phyloP scores from a whole-genome alignment of 2,329 filamentous ascomycete genomes.

The Hypoxylon sp. region DNA sequence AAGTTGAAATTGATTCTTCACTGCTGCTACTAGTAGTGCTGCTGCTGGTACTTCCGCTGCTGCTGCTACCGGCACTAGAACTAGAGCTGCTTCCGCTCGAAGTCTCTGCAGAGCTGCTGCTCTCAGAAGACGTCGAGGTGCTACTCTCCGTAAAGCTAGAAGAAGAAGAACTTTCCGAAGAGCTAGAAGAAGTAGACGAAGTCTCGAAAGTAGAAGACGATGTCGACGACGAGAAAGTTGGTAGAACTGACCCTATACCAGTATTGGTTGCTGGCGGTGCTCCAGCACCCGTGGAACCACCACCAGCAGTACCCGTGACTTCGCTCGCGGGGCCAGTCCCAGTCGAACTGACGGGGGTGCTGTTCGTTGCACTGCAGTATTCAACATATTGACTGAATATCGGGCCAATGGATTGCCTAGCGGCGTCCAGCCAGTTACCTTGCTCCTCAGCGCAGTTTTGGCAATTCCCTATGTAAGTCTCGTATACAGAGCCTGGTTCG shows the following conservation, averaged over 20 bases:
- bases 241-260: slow-evolving; percentile 22
- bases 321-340: slow-evolving; percentile 29
- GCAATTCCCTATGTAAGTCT: slow-evolving; percentile 57
- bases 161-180: slow-evolving; percentile 22
- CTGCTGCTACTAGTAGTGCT: slow-evolving; percentile 17
- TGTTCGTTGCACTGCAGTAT: slow-evolving; percentile 59
- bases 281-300: slow-evolving; percentile 41
- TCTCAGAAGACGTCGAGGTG: slow-evolving; percentile 19
- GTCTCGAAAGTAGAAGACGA: slow-evolving; percentile 27
- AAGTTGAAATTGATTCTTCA: slow-evolving; percentile 25
- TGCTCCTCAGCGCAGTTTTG: slow-evolving; percentile 58
- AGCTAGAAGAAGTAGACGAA: slow-evolving; percentile 18
- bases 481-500: slow-evolving; percentile 59
- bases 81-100: slow-evolving; percentile 17
- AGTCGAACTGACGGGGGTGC: slow-evolving; percentile 3
- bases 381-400: slow-evolving; percentile 59
- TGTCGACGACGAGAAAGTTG: slow-evolving; percentile 29
- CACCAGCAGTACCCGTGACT: slow-evolving; percentile 29
- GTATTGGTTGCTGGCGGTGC: slow-evolving; percentile 38
- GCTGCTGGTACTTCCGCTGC: slow-evolving; percentile 21
- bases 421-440: slow-evolving; percentile 48
- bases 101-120: slow-evolving; percentile 17
- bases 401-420: slow-evolving; percentile 54
- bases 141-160: slow-evolving; percentile 25
- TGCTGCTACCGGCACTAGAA: slow-evolving; percentile 13